Evolutionary conservation across 202 grass and related monocot genomes (phyloP), one percentile per base, ranked within the genome.

Genomic region (Setaria viridis): DNA sequence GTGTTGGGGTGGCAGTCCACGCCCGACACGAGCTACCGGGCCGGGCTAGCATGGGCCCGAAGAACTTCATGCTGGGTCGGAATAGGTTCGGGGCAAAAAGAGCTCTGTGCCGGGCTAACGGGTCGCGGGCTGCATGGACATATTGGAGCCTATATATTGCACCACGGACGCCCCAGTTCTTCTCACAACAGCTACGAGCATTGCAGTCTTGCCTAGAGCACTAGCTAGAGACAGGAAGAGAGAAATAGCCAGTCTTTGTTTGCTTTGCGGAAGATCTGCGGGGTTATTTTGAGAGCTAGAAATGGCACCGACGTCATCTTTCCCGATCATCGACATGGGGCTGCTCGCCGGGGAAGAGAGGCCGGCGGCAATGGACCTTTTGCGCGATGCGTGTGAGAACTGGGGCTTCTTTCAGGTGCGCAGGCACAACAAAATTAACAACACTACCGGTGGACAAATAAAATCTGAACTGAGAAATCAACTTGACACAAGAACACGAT

Each of bases 341-440:
- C 80, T 89, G 72, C 90, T 98, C 2, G 72, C 7, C 8, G 91
- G 89, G 59, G 59, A 86, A 75, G 34, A 88, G 84, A 79, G 91
- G 80, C 82, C 79, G 0, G 58, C 47, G 25, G 91, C 84, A 1
- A 98, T 98, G 95, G 93, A 83, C 30, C 47, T 94, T n/a, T 69
- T 95, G 53, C 88, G 29, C 5, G 95, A 98, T 55, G 93, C 95
- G 11, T 98, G 95, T 86, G 81, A 94, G 86, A 95, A 95, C 75
- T 98, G 95, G 93, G 95, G 91, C 10, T 98, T 98, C 89, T 98
- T 98, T 51, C 83, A 98, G 95, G 95, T 98, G 34, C 0, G 55
- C 20, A 10, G 58, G 58, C 9, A 75, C 16, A 39, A 3, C 15
- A 41, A 17, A 5, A 15, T 7, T 65, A 67, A 19, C 12, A 66